Evolutionary conservation across 2,329 filamentous ascomycete genomes (phyloP).

Genomic region (Pseudocercospora crystallina): DNA sequence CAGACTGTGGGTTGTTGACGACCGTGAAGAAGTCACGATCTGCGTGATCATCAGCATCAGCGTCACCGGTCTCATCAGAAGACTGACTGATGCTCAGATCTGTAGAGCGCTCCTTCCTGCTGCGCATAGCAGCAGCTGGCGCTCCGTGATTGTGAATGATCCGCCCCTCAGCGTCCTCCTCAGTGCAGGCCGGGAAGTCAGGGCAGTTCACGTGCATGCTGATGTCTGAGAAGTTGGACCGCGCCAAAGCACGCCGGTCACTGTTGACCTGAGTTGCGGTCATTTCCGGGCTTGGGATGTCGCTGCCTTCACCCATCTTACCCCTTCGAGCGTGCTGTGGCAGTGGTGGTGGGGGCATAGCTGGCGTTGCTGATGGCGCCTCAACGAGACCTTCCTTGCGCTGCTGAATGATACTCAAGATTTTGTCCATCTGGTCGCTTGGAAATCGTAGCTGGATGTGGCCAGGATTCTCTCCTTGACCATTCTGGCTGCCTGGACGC

Average conservation of each 20-base stretch:
- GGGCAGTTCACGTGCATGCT: slow-evolving; percentile 37
- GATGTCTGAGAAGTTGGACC: slow-evolving; percentile 31
- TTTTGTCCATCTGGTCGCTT: slow-evolving; percentile 31
- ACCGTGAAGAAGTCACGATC: slow-evolving; percentile 32
- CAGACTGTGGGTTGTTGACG: slow-evolving; percentile 18
- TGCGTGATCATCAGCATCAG: slow-evolving; percentile 12
- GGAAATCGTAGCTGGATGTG: slow-evolving; percentile 24
- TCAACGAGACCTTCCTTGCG: not conserved
- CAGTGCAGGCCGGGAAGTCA: slow-evolving; percentile 31
- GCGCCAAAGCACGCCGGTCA: slow-evolving; percentile 22
- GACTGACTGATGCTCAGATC: slow-evolving; percentile 10
- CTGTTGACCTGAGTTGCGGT: slow-evolving; percentile 2
- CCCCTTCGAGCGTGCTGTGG: slow-evolving; percentile 18
- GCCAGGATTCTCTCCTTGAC: too few relatives aligned
- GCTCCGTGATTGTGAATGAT: slow-evolving; percentile 23
- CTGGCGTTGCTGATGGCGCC: not conserved
- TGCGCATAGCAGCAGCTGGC: slow-evolving; percentile 23
- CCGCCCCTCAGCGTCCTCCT: slow-evolving; percentile 28
- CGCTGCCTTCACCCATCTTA: slow-evolving; percentile 1
- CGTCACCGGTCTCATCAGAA: not conserved
- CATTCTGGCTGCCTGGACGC: too few relatives aligned
- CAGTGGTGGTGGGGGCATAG: slow-evolving; percentile 31
- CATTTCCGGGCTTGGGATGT: not conserved
- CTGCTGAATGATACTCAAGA: slow-evolving; percentile 25
- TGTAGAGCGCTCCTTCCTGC: slow-evolving; percentile 29